phyloP scores from a whole-genome alignment of 192 early-diverging fungal genomes.

The Kappamyces sp. region DNA sequence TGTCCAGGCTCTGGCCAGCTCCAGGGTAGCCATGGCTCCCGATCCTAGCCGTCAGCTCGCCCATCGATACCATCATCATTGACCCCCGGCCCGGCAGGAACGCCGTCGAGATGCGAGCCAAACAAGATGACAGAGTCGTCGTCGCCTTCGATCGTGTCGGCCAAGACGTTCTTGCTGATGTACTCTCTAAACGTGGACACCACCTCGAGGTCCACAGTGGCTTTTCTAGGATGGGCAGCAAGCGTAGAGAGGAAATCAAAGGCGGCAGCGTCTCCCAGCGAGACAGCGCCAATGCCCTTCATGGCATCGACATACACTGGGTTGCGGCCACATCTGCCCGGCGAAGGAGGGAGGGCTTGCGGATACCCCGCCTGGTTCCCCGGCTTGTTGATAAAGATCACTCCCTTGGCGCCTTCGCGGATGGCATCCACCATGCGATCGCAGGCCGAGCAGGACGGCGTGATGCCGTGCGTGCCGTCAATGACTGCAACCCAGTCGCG shows the following conservation, averaged over 20 bases:
- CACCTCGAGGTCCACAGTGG: background rate
- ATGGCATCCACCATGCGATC: background rate
- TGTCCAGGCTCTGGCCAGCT: background rate
- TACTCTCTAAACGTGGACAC: background rate
- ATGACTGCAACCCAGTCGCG: conserved; percentile 13
- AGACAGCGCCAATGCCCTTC: background rate
- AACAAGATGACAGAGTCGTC: conserved; percentile 7
- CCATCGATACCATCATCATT: conserved; percentile 10
- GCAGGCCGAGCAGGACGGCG: background rate
- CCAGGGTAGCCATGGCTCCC: conserved; percentile 9
- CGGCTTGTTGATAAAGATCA: background rate
- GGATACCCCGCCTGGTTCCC: background rate
- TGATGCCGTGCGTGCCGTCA: background rate
- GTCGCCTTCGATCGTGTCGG: conserved; percentile 1
- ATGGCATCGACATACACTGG: background rate
- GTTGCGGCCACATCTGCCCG: background rate
- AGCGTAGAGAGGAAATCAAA: background rate
- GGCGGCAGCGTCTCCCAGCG: background rate
- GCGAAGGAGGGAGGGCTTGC: background rate
- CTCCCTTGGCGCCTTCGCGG: background rate
- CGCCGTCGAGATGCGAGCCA: conserved; percentile 13
- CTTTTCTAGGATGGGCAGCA: background rate
- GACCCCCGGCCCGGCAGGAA: conserved; percentile 11
- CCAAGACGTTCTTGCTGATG: background rate
- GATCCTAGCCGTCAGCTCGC: background rate